phyloP scores from a whole-genome alignment of 768 basidiomycete species.

The Mycena maculata region DNA sequence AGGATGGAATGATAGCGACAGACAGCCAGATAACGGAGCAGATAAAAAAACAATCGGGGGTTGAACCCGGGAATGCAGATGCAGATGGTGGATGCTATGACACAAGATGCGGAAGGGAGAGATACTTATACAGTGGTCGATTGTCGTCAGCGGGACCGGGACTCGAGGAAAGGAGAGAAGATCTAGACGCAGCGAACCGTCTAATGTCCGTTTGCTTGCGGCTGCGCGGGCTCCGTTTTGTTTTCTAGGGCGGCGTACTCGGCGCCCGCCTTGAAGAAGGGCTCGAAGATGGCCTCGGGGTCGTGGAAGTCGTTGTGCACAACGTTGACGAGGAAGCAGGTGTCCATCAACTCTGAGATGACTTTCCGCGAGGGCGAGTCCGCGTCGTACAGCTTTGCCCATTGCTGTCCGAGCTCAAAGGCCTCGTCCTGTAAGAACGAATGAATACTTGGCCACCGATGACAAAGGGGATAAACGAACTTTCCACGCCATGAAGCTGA shows the following conservation, averaged over 20 bases:
- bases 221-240: constrained; percentile 47
- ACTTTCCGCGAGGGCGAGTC: constrained; percentile 80
- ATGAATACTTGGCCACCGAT: constrained; percentile 17
- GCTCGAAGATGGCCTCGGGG: constrained; percentile 84
- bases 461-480: constrained; percentile 51
- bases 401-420: constrained; percentile 90
- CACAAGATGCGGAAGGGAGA: constrained; percentile 34
- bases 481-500: constrained; percentile 99
- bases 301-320: constrained; percentile 97
- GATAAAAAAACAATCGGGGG: constrained; percentile 72
- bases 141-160: too few species aligned
- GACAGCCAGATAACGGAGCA: constrained; percentile 41
- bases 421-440: constrained; percentile 80
- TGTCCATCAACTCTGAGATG: constrained; percentile 83
- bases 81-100: constrained; percentile 28
- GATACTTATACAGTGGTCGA: constrained; percentile 27
- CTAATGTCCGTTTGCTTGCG: constrained; percentile 56
- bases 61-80: constrained; percentile 79
- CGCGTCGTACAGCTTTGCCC: constrained; percentile 88
- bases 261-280: constrained; percentile 83
- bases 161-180: constrained; percentile 23
- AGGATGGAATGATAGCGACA: constrained; percentile 20
- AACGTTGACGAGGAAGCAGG: constrained; percentile 89
- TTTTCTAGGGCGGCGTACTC: constrained; percentile 57
- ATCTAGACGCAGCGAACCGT: constrained; percentile 29